Evolutionary conservation across 2,329 filamentous ascomycete genomes (phyloP).

Genomic region (Thermochaetoides dissita): DNA sequence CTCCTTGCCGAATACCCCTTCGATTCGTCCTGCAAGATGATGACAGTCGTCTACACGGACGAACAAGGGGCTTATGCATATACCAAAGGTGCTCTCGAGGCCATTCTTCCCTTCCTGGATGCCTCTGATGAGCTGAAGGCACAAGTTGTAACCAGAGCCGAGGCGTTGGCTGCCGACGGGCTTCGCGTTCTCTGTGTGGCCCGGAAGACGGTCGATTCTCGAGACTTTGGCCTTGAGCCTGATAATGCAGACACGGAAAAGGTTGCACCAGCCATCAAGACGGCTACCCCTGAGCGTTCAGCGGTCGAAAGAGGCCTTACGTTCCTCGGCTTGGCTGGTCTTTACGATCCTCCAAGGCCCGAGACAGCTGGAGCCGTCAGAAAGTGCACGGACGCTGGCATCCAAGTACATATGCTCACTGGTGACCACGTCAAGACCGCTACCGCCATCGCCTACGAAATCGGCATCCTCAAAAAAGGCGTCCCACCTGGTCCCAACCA

Average conservation of each 20-base stretch:
- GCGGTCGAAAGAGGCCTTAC: slow-evolving; percentile 40
- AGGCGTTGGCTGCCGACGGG: slow-evolving; percentile 46
- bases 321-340: slow-evolving; percentile 56
- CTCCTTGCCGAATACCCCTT: slow-evolving; percentile 56
- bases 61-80: slow-evolving; percentile 30
- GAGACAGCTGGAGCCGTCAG: slow-evolving; percentile 50
- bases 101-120: slow-evolving; percentile 38
- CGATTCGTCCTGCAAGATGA: slow-evolving; percentile 59
- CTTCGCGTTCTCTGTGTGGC: slow-evolving; percentile 58
- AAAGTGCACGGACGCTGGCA: slow-evolving; percentile 45
- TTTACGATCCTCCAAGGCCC: slow-evolving; percentile 57
- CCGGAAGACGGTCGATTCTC: slow-evolving; percentile 26
- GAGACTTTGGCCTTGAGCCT: background rate
- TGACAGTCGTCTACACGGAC: slow-evolving; percentile 52
- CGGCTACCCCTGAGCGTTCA: background rate
- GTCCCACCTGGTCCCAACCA: slow-evolving; percentile 25
- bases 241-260: too few species aligned
- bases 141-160: slow-evolving; percentile 34
- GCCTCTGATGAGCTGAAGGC: slow-evolving; percentile 32
- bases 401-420: slow-evolving; percentile 56
- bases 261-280: too few species aligned
- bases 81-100: slow-evolving; percentile 45
- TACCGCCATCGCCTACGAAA: slow-evolving; percentile 49
- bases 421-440: slow-evolving; percentile 57
- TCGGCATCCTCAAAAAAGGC: slow-evolving; percentile 38